Percentiles rank a stretch among this genome's conserved stretches.
phyloP scores from a whole-genome alignment of 495 filamentous ascomycete genomes.

The Podospora comata region DNA sequence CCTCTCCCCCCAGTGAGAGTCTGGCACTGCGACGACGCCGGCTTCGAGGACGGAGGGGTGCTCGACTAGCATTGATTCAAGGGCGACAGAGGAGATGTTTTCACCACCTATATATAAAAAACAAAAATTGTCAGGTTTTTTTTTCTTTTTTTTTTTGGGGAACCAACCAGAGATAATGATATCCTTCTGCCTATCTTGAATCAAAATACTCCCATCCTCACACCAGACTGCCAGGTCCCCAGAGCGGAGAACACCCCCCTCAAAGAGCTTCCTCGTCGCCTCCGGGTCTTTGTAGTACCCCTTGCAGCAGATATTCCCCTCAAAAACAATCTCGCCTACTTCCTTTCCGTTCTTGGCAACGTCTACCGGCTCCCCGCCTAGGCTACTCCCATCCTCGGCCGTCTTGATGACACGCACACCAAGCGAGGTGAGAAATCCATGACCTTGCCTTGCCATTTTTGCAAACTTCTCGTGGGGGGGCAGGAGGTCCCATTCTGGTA shows the following conservation, averaged over 20 bases:
- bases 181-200: conserved; percentile 91
- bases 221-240: conserved; percentile 94
- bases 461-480: conserved; percentile 69
- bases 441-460: conserved; percentile 84
- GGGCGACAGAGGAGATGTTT: conserved; percentile 90
- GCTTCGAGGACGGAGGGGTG: conserved; percentile 89
- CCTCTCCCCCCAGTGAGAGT: conserved; percentile 90
- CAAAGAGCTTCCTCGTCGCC: conserved; percentile 84
- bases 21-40: conserved; percentile 83
- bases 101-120: conserved; percentile 65
- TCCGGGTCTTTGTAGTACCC: conserved; percentile 89
- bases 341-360: conserved; percentile 79
- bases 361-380: conserved; percentile 64
- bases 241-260: conserved; percentile 80
- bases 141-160: not conserved
- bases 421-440: conserved; percentile 83
- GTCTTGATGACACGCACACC: conserved; percentile 76
- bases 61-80: conserved; percentile 86
- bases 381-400: conserved; percentile 51
- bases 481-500: conserved; percentile 77
- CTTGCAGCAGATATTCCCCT: conserved; percentile 86
- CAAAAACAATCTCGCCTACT: conserved; percentile 89
- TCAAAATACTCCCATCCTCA: conserved; percentile 83
- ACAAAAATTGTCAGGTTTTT: not conserved
- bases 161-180: conserved; percentile 88